Evolutionary conservation across 2,329 filamentous ascomycete species (phyloP).

Genomic region (Botrytis pseudocinerea): DNA sequence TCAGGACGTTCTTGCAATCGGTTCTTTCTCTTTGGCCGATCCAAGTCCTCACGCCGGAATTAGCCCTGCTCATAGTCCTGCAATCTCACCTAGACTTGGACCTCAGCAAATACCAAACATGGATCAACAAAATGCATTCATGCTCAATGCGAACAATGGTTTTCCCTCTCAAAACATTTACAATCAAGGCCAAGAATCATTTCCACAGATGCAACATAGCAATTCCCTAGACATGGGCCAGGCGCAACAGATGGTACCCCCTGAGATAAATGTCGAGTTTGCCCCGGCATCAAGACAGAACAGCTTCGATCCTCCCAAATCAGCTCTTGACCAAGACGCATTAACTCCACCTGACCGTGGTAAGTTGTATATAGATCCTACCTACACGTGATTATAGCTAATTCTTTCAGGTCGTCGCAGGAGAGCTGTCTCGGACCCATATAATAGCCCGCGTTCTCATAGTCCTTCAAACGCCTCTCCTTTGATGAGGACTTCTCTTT

Average conservation of each 20-base stretch:
- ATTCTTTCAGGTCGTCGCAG: conserved; percentile 40
- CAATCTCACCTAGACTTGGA: conserved; percentile 62
- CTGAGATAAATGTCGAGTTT: conserved; percentile 91
- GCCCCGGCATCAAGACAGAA: conserved; percentile 71
- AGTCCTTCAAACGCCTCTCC: conserved; percentile 54
- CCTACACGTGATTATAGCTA: conserved; percentile 25
- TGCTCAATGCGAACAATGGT: conserved; percentile 50
- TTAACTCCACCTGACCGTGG: conserved; percentile 77
- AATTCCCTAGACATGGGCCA: conserved; percentile 62
- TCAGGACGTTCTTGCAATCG: conserved; percentile 75
- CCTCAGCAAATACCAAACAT: conserved; percentile 58
- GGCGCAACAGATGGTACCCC: conserved; percentile 79
- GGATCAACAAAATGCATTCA: conserved; percentile 47
- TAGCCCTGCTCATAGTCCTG: conserved; percentile 75
- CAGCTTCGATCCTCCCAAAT: conserved; percentile 66
- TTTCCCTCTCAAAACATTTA: conserved; percentile 55
- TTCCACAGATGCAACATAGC: conserved; percentile 48
- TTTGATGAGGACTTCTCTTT: conserved; percentile 52
- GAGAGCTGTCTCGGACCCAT: conserved; percentile 42
- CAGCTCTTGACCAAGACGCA: conserved; percentile 68
- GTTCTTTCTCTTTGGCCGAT: conserved; percentile 78
- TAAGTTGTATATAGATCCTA: conserved; percentile 42
- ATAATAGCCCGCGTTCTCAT: conserved; percentile 50
- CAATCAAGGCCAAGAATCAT: conserved; percentile 48
- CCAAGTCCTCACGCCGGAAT: conserved; percentile 62